Conservation (phyloP, 169 alveolate genomes). For the Plasmodium billcollinsi region DNA sequence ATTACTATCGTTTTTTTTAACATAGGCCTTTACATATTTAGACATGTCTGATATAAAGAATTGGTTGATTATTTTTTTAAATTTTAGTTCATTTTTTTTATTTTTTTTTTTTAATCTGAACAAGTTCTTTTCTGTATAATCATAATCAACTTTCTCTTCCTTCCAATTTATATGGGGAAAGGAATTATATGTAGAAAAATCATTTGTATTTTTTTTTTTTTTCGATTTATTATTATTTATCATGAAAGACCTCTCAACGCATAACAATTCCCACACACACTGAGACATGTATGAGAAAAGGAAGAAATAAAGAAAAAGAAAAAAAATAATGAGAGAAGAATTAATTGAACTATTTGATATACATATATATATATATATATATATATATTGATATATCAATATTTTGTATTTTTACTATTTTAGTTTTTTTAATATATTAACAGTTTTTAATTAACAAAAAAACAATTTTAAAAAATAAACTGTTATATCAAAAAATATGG, state of each 20-base stretch:
- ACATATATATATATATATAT: no score
- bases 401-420: no score
- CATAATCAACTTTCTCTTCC: slow-evolving; percentile 51
- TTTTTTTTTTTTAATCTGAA: slow-evolving; percentile 23
- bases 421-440: no score
- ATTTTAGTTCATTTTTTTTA: slow-evolving; percentile 51
- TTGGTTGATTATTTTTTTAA: slow-evolving; percentile 61
- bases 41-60: slow-evolving; percentile 72
- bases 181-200: slow-evolving; percentile 8
- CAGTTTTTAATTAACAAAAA: no score
- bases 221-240: slow-evolving; percentile 15
- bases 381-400: no score
- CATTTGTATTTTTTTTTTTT: slow-evolving; percentile 3
- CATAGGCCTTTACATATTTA: slow-evolving; percentile 66
- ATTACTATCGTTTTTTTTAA: slow-evolving; percentile 62
- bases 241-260: slow-evolving; percentile 53
- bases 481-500: no score
- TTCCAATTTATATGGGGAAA: neutral
- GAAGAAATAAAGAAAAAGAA: neutral
- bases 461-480: no score
- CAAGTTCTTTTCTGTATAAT: slow-evolving; percentile 34
- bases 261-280: slow-evolving; percentile 71
- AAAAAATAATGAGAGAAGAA: neutral
- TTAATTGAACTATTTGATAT: neutral
- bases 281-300: slow-evolving; percentile 37